Evolutionary conservation across 176 grass and related monocot genomes (phyloP).

Genomic region (Oryza nivara): DNA sequence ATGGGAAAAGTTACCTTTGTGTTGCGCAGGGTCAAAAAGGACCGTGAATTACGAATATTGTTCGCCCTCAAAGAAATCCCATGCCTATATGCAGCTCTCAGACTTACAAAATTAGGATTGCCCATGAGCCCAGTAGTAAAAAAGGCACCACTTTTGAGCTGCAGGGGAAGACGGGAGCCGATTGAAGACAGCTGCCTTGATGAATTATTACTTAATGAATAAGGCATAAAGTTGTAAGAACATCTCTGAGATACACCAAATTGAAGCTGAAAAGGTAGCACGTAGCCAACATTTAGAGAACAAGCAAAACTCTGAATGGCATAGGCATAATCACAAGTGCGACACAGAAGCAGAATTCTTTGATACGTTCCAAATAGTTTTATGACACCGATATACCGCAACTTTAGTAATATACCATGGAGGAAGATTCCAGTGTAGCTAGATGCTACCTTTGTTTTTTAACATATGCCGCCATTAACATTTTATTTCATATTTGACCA

Average conservation of each 20-base stretch:
- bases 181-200: conserved; percentile 36
- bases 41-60: conserved; percentile 26
- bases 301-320: background rate
- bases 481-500: no score
- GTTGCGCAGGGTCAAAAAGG: conserved; percentile 44
- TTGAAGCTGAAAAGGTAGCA: conserved; percentile 63
- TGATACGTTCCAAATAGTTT: background rate
- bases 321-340: background rate
- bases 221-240: conserved; percentile 39
- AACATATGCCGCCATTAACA: no score
- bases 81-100: background rate
- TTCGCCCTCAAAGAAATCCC: conserved; percentile 39
- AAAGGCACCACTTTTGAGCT: conserved; percentile 52
- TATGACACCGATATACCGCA: background rate
- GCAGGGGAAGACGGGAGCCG: conserved; percentile 37
- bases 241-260: conserved; percentile 50
- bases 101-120: conserved; percentile 27
- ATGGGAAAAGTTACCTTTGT: conserved; percentile 37
- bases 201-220: conserved; percentile 50
- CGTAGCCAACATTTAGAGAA: background rate
- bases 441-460: no score
- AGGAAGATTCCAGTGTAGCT: no score
- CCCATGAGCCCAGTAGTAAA: conserved; percentile 54
- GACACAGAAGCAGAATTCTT: background rate
- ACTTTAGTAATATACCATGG: background rate